Evolutionary conservation across 2,329 filamentous ascomycete species (phyloP).

Genomic region (Stagonosporopsis cucurbitacearum): DNA sequence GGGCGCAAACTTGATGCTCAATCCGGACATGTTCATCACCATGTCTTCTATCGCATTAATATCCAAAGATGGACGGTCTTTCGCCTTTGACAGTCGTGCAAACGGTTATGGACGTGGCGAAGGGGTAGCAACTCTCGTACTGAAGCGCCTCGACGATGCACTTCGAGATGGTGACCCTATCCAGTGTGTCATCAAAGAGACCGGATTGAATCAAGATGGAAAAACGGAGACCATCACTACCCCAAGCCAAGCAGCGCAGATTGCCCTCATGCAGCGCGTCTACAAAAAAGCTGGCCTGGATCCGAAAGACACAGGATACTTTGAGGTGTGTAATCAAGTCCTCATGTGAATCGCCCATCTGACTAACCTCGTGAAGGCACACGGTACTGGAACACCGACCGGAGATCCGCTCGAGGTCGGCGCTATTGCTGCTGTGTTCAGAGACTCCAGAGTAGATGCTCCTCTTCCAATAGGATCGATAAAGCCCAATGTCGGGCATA

Average conservation of each 20-base stretch:
- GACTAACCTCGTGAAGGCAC: constrained; percentile 31
- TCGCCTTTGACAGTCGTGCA: constrained; percentile 37
- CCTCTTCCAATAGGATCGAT: constrained; percentile 31
- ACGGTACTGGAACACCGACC: constrained; percentile 64
- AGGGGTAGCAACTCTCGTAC: constrained; percentile 34
- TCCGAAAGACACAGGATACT: constrained; percentile 27
- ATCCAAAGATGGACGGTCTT: constrained; percentile 15
- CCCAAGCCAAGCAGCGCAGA: constrained; percentile 54
- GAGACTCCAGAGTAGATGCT: background rate
- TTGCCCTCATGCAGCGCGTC: constrained; percentile 6
- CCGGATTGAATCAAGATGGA: constrained; percentile 28
- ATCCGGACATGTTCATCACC: constrained; percentile 17
- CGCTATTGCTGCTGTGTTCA: constrained; percentile 23
- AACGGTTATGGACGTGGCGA: constrained; percentile 41
- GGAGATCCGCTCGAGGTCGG: constrained; percentile 35
- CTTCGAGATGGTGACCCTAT: constrained; percentile 38
- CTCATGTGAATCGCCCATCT: background rate
- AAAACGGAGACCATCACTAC: constrained; percentile 16
- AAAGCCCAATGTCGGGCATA: constrained; percentile 43
- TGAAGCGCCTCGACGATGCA: constrained; percentile 37
- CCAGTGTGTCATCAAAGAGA: constrained; percentile 34
- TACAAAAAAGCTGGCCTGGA: constrained; percentile 41
- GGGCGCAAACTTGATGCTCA: background rate
- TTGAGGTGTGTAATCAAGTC: constrained; percentile 40
- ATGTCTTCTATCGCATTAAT: background rate